Percentiles rank a stretch among this genome's conserved stretches.
These are phyloP conservation scores for Mallotus repandus DNA, from an alignment of 441 rosid species.

Conservation along the genomic window DNA sequence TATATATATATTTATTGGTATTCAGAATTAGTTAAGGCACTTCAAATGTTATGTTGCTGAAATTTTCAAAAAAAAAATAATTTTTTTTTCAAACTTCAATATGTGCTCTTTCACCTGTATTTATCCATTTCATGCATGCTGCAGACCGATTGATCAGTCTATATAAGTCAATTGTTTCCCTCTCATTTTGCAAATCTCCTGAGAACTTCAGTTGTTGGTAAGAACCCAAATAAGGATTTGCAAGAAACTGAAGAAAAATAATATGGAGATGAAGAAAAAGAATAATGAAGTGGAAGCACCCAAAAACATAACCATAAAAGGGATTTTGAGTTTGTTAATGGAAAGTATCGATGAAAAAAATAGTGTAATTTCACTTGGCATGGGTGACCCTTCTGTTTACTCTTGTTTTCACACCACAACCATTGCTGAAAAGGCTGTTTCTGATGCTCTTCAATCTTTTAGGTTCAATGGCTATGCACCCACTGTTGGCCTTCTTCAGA, in stretches of 20 bases:
- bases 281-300: constrained; percentile 34
- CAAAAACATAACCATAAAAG: constrained; percentile 70
- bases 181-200: no score
- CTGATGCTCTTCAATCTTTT: constrained; percentile 61
- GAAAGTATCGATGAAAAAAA: constrained; percentile 44
- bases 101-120: no score
- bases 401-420: constrained; percentile 75
- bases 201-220: no score
- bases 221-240: background rate
- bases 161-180: no score
- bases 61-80: no score
- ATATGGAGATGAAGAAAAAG: no score
- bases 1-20: no score
- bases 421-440: constrained; percentile 57
- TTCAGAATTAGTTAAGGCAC: no score
- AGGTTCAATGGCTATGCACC: constrained; percentile 93
- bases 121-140: no score
- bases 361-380: constrained; percentile 63
- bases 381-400: constrained; percentile 89
- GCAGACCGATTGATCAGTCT: no score
- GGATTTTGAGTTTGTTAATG: constrained; percentile 68
- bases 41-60: no score
- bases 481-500: constrained; percentile 79
- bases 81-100: no score
- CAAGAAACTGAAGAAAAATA: background rate